Percentiles rank a stretch among this genome's conserved stretches.
Evolutionary conservation across 1,139 yeast genomes (phyloP).

Genomic region (Nakaseomyces uthaithaninus): DNA sequence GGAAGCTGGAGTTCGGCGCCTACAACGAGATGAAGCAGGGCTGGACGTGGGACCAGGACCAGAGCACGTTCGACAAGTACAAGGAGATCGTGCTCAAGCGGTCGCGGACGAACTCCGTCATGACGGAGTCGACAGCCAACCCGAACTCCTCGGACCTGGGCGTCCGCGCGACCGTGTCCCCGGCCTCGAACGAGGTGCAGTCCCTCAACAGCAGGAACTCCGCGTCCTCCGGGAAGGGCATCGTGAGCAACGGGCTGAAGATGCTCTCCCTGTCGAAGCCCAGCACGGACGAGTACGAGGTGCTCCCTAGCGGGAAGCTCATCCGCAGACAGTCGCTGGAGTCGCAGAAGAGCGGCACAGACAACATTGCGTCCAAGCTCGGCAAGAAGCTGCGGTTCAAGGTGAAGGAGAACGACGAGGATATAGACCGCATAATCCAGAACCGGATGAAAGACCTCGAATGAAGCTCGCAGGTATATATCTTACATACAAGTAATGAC

Average conservation of each 20-base stretch:
- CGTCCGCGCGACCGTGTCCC: constrained; percentile 1
- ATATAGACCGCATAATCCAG: constrained; percentile 52
- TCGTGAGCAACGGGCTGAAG: background rate
- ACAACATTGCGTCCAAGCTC: constrained; percentile 15
- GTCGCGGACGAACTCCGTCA: constrained; percentile 14
- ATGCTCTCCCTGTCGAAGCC: constrained; percentile 1
- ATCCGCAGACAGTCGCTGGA: constrained; percentile 36
- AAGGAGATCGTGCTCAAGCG: constrained; percentile 19
- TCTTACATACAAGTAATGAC: no score
- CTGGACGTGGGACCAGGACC: constrained; percentile 53
- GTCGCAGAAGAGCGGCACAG: constrained; percentile 12
- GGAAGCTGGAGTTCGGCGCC: constrained; percentile 64
- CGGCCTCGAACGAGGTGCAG: constrained; percentile 1
- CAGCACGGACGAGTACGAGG: constrained; percentile 37
- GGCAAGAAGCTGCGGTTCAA: constrained; percentile 34
- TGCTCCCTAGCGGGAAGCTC: constrained; percentile 63
- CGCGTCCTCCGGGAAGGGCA: background rate
- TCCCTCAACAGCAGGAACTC: constrained; percentile 1
- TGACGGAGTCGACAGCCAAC: constrained; percentile 14
- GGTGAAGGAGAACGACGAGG: constrained; percentile 35
- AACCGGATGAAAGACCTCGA: constrained; percentile 43
- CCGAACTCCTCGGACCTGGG: constrained; percentile 4
- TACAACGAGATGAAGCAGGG: constrained; percentile 68
- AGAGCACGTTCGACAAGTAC: constrained; percentile 27
- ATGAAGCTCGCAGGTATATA: constrained; percentile 13